These are phyloP conservation scores for Thielaviopsis ethacetica DNA, from an alignment of 2,329 filamentous ascomycete species.

Conservation along the genomic window DNA sequence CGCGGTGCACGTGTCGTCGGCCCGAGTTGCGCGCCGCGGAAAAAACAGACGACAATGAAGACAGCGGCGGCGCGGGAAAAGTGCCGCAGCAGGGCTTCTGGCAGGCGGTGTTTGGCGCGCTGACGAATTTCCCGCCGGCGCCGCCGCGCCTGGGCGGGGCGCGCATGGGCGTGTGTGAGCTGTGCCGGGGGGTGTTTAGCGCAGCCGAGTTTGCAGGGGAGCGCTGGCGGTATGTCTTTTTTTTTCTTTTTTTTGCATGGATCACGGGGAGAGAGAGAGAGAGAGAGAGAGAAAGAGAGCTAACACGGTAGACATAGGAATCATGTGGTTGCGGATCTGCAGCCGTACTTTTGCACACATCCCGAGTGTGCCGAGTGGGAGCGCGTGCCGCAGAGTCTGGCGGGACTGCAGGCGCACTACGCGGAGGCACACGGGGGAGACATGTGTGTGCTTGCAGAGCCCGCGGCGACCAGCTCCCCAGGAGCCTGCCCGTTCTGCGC, in stretches of 20 bases:
- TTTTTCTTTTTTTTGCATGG: background rate
- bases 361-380: background rate
- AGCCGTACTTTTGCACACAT: background rate
- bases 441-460: too few relatives aligned
- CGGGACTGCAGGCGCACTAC: background rate
- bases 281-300: too few relatives aligned
- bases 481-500: background rate
- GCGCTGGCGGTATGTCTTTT: background rate
- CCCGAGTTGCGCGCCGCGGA: background rate
- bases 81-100: too few relatives aligned
- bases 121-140: background rate
- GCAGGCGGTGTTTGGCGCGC: background rate
- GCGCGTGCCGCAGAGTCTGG: background rate
- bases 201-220: background rate
- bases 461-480: too few relatives aligned
- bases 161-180: background rate
- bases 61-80: too few relatives aligned
- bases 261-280: too few relatives aligned
- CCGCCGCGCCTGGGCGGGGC: background rate
- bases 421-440: background rate
- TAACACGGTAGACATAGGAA: background rate
- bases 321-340: background rate
- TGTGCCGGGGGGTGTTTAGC: background rate
- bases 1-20: background rate
- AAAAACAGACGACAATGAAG: background rate